phyloP scores from a whole-genome alignment of 2,329 filamentous ascomycete genomes.

The Cadophora malorum region DNA sequence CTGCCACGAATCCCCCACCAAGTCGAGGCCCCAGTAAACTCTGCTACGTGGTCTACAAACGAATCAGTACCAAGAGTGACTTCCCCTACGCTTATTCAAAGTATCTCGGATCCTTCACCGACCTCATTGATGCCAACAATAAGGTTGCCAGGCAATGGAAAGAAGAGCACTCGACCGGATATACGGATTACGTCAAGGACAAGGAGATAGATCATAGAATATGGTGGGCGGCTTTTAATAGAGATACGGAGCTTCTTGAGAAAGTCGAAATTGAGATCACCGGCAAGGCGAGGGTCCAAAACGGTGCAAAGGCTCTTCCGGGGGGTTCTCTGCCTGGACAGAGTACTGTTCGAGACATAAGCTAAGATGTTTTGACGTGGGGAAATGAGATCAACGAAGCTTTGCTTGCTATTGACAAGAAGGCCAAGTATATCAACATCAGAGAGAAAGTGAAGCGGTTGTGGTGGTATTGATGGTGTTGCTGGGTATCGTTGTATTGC shows the following conservation, averaged over 20 bases:
- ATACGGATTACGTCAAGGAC: not conserved
- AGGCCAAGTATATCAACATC: not conserved
- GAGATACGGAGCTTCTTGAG: not conserved
- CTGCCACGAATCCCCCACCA: no score
- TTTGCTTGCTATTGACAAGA: not conserved
- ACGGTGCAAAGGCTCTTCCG: not conserved
- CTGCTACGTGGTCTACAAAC: not conserved
- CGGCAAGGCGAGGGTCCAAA: not conserved
- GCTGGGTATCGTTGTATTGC: not conserved
- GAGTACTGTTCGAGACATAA: not conserved
- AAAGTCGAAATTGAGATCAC: not conserved
- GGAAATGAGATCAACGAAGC: not conserved
- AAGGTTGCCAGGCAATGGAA: constrained; percentile 4
- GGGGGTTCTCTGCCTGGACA: not conserved
- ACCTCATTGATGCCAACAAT: constrained; percentile 11
- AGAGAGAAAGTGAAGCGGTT: not conserved
- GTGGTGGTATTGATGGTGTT: not conserved
- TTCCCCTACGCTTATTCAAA: not conserved
- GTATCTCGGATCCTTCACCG: not conserved
- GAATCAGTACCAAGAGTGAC: not conserved
- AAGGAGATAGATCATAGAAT: constrained; percentile 3
- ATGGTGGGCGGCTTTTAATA: not conserved
- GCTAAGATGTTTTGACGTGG: not conserved
- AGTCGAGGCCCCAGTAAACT: not conserved
- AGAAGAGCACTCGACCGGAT: not conserved